phyloP scores from a whole-genome alignment of 352 stramenopile genomes.

The Phytophthora pisi region DNA sequence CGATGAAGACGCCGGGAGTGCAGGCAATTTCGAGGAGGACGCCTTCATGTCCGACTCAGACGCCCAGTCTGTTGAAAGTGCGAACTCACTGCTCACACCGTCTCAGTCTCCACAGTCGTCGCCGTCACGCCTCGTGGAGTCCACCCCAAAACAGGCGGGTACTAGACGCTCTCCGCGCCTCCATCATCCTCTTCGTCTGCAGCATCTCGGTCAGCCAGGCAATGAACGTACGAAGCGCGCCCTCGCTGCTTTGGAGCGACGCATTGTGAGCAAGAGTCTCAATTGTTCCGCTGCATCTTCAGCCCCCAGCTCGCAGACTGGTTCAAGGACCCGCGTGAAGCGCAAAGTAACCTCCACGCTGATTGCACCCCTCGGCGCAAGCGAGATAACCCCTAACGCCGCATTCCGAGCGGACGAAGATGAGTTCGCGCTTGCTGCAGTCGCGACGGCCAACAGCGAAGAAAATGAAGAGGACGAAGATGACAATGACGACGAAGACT shows the following conservation, averaged over 20 bases:
- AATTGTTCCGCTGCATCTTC: conserved; percentile 5
- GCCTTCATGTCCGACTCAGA: conserved; percentile 35
- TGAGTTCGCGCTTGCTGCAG: neutral
- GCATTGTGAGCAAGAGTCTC: conserved; percentile 59
- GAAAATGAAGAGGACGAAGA: conserved; percentile 11
- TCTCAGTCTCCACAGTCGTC: conserved; percentile 18
- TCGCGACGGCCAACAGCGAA: conserved; percentile 2
- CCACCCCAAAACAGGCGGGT: neutral
- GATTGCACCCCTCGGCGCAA: conserved; percentile 24
- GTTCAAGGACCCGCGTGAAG: conserved; percentile 16
- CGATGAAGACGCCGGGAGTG: conserved; percentile 32
- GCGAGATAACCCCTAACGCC: neutral
- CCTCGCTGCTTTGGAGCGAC: conserved; percentile 67
- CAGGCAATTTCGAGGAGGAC: conserved; percentile 24
- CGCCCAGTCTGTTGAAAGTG: conserved; percentile 26
- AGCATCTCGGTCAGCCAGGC: conserved; percentile 50
- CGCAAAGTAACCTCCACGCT: conserved; percentile 32
- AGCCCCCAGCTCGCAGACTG: neutral
- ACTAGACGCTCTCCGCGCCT: conserved; percentile 20
- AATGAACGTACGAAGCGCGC: conserved; percentile 61
- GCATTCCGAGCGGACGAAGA: conserved; percentile 2
- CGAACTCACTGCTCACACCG: conserved; percentile 21
- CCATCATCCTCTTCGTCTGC: conserved; percentile 58
- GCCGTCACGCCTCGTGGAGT: conserved; percentile 1
- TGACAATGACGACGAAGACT: conserved; percentile 34